Base-by-base conservation (phyloP, 1,284 basidiomycete genomes). In the Leccinum cinnamomeum region DNA sequence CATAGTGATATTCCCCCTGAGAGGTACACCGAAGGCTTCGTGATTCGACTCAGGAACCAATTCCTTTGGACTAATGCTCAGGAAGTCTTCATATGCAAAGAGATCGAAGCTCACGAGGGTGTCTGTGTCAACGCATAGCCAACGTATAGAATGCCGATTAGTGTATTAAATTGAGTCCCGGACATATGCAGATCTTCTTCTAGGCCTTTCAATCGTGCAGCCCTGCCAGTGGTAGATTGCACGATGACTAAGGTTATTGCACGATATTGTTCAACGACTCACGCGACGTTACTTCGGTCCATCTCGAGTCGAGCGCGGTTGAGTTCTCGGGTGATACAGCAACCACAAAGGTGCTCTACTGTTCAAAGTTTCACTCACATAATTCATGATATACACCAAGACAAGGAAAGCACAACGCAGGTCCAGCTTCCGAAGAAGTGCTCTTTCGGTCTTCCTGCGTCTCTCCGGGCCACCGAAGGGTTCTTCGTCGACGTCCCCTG, bases 101-200 rank as follows among this genome's bases (percentile, higher is more conserved):
- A 41, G 8, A 39, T 25, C 18, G 23, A 41, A 20, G 57, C 56
- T 44, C 60, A 89, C 87, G 88, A 90, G 16, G 89, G 90, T 57
- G 90, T 83, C 73, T 94, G 91, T 86, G 91, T 90, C 59, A 90
- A 74, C 65, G 90, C 86, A 69, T 94, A 93, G 28, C 90, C 91
- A 54, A 91, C 84, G 69, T 91, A 93, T 46, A 94, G 82, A 64
- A 92, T 85, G 23, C 86, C 87, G 35, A 94, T 75, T 25, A 92
- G 75, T 0, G 88, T 90, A 10, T 86, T 83, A 72, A 92, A 93
- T 69, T 92, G 81, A 51, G 79, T 79, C 23, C 84, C 88, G 59
- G 82, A 78, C 44, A 92, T 78, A 30, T 83, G 70, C 18, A 93
- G 78, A 70, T 92, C 91, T 50, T 78, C 74, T 69, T 92, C 90